Base-by-base conservation (phyloP, 345 rosid species). In the Microcos paniculata region DNA sequence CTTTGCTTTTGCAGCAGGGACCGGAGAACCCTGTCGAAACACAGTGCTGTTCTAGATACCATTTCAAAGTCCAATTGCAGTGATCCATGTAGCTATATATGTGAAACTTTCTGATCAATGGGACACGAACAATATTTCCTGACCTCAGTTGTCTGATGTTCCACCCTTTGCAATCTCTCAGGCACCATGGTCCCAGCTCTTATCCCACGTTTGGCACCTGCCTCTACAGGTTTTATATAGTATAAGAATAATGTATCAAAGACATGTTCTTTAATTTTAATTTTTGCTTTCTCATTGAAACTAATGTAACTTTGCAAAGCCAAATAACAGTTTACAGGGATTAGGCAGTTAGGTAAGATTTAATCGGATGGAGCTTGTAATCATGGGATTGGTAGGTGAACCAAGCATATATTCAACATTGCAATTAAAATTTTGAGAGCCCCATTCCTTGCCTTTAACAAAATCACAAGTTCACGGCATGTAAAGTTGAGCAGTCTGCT, bases 201-300 rank as follows among this genome's bases (percentile, higher is more conserved):
- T 23, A 46, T 28, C 51, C 40, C 40, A 53, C 56, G 28, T 64
- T 64, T 66, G 40, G 71, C 64, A 53, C 76, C 80, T 62, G 71
- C 51, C 45, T 62, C 49, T 49, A 51, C 33, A 57, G 35, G 18
- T 26, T 35, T 57, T 23, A 57, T 35, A 35, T 11, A 57, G 40
- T 7, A 35, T 5, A 35, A 35, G 2, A 57, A 57, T 4, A 57
- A 57, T 12, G 62, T 56, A 23, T 31, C 12, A 12, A 15, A 57
- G 8, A 57, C 33, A 13, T 26, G 19, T 13, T 57, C 33, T 57
- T 57, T 57, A 18, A 57, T 26, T 24, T 13, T 12, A 9, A 57
- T 4, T 12, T 13, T 12, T 57, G 18, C 62, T 26, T 26, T 26
- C 62, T 15, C 19, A 26, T 12, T 0, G 62, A 14, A 26, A 18